Evolutionary conservation across 371 early-diverging fungal species (phyloP).

Genomic region (Nematocida minor): DNA sequence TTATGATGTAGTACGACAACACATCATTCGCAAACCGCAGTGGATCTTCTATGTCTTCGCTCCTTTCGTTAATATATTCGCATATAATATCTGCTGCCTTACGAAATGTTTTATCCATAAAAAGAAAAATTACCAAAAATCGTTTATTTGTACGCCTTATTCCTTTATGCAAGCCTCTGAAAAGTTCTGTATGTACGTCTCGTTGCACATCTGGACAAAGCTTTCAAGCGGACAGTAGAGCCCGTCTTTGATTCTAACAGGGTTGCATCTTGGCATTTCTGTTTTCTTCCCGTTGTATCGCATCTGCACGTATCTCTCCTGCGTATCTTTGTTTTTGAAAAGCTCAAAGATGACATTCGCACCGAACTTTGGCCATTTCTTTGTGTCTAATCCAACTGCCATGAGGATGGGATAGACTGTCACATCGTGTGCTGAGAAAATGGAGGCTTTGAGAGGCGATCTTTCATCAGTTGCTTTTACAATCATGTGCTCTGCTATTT

Average conservation of each 20-base stretch:
- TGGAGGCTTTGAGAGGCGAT: neutral
- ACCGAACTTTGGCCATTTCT: conserved; percentile 46
- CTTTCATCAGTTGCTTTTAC: neutral
- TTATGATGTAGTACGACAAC: conserved; percentile 30
- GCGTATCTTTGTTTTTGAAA: conserved; percentile 6
- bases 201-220: conserved; percentile 44
- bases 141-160: conserved; percentile 7
- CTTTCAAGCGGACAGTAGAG: conserved; percentile 29
- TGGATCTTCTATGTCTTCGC: neutral
- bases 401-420: conserved; percentile 46
- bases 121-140: conserved; percentile 41
- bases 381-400: conserved; percentile 5
- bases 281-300: conserved; percentile 31
- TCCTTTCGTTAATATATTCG: neutral
- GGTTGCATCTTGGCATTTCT: conserved; percentile 10
- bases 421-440: conserved; percentile 50
- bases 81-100: conserved; percentile 19
- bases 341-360: conserved; percentile 48
- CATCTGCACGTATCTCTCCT: conserved; percentile 43
- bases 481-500: conserved; percentile 28
- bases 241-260: neutral
- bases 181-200: conserved; percentile 22
- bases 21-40: conserved; percentile 36
- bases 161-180: conserved; percentile 13
- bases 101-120: conserved; percentile 23